Evolutionary conservation across 2,329 filamentous ascomycete genomes (phyloP).

Genomic region (Magnaporthiopsis rhizophila): DNA sequence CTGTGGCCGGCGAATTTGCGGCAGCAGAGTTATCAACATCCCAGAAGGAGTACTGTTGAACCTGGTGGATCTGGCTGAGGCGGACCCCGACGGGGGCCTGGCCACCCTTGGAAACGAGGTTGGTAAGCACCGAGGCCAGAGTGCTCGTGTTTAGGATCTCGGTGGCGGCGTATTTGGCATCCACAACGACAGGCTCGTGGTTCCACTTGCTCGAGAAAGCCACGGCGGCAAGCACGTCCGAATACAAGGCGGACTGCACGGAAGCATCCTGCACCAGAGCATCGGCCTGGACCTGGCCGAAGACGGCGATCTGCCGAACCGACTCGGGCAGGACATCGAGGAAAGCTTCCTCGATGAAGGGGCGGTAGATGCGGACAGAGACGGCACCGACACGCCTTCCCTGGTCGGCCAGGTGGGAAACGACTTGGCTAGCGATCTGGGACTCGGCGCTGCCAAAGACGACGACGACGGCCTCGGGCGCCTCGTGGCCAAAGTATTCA

Average conservation of each 20-base stretch:
- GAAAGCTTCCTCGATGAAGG: constrained; percentile 93
- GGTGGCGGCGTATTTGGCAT: constrained; percentile 81
- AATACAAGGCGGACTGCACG: constrained; percentile 77
- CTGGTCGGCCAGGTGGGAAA: constrained; percentile 60
- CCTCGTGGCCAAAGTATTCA: constrained; percentile 81
- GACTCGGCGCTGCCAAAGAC: constrained; percentile 90
- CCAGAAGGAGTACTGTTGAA: constrained; percentile 90
- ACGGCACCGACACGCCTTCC: constrained; percentile 78
- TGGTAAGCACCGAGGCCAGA: constrained; percentile 42
- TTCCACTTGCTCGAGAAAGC: constrained; percentile 67
- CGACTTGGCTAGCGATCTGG: constrained; percentile 75
- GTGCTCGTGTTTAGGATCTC: constrained; percentile 48
- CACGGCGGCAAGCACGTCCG: constrained; percentile 81
- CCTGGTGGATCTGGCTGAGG: constrained; percentile 40
- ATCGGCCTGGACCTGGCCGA: constrained; percentile 78
- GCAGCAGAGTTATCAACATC: constrained; percentile 70
- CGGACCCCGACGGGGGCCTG: constrained; percentile 34
- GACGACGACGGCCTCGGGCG: constrained; percentile 76
- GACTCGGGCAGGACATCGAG: constrained; percentile 70
- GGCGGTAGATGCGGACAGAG: constrained; percentile 88
- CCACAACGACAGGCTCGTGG: constrained; percentile 57
- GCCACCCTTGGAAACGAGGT: constrained; percentile 36
- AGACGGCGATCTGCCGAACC: constrained; percentile 67
- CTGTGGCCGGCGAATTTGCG: constrained; percentile 52
- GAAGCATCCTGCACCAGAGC: constrained; percentile 65